Percentiles rank a stretch among this genome's conserved stretches.
phyloP scores from a whole-genome alignment of 768 basidiomycete species.

The Mrakia blollopis region DNA sequence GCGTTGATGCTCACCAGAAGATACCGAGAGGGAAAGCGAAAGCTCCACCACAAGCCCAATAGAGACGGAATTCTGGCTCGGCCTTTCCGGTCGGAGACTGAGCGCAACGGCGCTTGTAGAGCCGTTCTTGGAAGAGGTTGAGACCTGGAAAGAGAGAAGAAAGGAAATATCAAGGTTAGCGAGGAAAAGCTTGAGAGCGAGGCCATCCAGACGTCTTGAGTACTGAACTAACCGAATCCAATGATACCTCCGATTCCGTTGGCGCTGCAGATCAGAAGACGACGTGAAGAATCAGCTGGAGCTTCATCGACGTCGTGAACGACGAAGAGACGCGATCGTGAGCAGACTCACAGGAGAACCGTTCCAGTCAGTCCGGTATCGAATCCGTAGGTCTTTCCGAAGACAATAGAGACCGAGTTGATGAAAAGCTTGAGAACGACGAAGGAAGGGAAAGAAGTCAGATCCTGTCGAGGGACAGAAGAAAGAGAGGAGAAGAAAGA shows the following conservation, averaged over 20 bases:
- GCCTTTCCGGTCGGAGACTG: constrained; percentile 35
- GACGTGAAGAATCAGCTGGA: neutral
- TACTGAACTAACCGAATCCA: constrained; percentile 29
- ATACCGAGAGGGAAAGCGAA: constrained; percentile 21
- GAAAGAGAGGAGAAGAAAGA: neutral
- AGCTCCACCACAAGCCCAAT: constrained; percentile 35
- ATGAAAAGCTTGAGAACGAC: constrained; percentile 36
- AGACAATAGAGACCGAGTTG: neutral
- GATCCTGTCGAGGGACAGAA: too few relatives aligned
- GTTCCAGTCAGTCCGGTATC: constrained; percentile 36
- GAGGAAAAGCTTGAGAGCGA: neutral
- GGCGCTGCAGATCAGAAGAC: constrained; percentile 27
- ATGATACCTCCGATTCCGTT: constrained; percentile 38
- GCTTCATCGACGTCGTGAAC: too few relatives aligned
- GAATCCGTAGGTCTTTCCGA: constrained; percentile 36
- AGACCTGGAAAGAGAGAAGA: neutral
- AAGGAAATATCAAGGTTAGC: neutral
- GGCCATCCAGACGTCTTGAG: too few relatives aligned
- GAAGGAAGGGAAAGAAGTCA: neutral
- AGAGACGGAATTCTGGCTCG: constrained; percentile 41
- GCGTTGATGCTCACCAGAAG: constrained; percentile 6
- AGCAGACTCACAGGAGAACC: constrained; percentile 37
- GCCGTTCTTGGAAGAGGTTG: constrained; percentile 39
- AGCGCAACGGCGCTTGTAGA: constrained; percentile 34
- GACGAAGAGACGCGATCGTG: neutral